Percentiles rank a stretch among this genome's conserved stretches.
Evolutionary conservation across 768 basidiomycete genomes (phyloP).

Genomic region (Panaeolus papilionaceus): DNA sequence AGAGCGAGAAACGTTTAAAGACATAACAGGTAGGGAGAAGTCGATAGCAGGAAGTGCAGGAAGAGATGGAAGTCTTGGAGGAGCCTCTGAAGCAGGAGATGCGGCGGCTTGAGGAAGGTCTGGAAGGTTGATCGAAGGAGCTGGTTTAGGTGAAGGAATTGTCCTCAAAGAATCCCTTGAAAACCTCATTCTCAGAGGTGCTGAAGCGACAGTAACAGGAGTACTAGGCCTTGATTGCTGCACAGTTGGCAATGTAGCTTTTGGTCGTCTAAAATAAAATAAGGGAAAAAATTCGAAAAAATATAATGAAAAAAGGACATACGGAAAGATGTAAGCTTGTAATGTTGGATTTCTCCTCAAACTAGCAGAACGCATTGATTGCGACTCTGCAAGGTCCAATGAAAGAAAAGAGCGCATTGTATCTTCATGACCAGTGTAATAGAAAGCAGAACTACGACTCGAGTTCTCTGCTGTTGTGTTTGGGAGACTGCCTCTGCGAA

Average conservation of each 20-base stretch:
- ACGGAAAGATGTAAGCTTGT: conserved; percentile 28
- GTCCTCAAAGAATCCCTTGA: conserved; percentile 49
- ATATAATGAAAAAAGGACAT: conserved; percentile 21
- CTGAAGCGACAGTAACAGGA: conserved; percentile 1
- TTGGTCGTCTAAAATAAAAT: conserved; percentile 28
- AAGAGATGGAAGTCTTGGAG: conserved; percentile 40
- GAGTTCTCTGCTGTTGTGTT: conserved; percentile 33
- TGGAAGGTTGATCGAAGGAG: conserved; percentile 58
- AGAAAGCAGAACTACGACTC: conserved; percentile 42
- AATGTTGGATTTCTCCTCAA: conserved; percentile 27
- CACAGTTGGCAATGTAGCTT: conserved; percentile 23
- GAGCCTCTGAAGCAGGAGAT: conserved; percentile 21
- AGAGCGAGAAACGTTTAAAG: conserved; percentile 24
- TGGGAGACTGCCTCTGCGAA: conserved; percentile 43
- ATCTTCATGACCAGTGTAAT: conserved; percentile 51
- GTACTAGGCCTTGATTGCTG: not conserved
- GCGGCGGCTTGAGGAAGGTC: conserved; percentile 31
- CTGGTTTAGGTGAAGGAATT: conserved; percentile 68
- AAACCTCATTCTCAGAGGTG: conserved; percentile 33
- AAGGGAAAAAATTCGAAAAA: conserved; percentile 13
- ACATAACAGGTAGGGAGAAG: conserved; percentile 28
- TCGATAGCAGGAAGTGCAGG: conserved; percentile 34
- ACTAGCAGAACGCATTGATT: conserved; percentile 47
- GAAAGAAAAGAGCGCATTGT: conserved; percentile 67
- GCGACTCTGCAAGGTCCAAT: conserved; percentile 67